Conservation (phyloP, 768 basidiomycete genomes). For the Lanmaoa rubissima region DNA sequence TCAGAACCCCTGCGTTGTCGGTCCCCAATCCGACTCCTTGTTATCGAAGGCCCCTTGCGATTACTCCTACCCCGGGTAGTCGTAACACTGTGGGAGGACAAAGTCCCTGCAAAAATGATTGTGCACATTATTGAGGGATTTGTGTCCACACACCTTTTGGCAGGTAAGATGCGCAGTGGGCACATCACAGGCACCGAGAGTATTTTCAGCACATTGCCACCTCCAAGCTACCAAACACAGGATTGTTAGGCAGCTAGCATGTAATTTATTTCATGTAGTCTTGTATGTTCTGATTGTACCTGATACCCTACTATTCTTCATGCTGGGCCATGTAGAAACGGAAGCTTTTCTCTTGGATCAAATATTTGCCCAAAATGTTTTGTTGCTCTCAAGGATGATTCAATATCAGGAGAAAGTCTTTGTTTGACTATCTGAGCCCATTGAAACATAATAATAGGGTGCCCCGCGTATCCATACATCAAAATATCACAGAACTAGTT, state of each 20-base stretch:
- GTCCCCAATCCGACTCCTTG: too few relatives aligned
- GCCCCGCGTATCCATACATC: neutral
- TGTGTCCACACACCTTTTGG: neutral
- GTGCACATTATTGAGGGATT: conserved; percentile 14
- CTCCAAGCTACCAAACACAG: conserved; percentile 23
- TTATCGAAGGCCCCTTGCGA: too few relatives aligned
- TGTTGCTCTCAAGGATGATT: neutral
- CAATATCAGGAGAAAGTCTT: too few relatives aligned
- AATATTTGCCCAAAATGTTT: neutral
- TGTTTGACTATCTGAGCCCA: neutral
- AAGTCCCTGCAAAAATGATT: conserved; percentile 15
- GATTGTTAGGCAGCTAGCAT: neutral
- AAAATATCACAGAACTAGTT: neutral
- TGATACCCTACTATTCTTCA: neutral
- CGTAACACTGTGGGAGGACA: neutral
- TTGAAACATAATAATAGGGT: neutral
- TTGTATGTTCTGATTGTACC: neutral
- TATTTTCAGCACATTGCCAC: conserved; percentile 7
- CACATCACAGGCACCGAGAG: neutral
- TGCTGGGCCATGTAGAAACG: too few relatives aligned
- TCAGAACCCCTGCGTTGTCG: too few relatives aligned
- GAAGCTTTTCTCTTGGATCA: neutral
- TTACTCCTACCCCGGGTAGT: too few relatives aligned
- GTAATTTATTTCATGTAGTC: neutral
- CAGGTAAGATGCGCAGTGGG: neutral